Base-by-base conservation (phyloP, 2,329 filamentous ascomycete species). In the Alternaria tenuissima region DNA sequence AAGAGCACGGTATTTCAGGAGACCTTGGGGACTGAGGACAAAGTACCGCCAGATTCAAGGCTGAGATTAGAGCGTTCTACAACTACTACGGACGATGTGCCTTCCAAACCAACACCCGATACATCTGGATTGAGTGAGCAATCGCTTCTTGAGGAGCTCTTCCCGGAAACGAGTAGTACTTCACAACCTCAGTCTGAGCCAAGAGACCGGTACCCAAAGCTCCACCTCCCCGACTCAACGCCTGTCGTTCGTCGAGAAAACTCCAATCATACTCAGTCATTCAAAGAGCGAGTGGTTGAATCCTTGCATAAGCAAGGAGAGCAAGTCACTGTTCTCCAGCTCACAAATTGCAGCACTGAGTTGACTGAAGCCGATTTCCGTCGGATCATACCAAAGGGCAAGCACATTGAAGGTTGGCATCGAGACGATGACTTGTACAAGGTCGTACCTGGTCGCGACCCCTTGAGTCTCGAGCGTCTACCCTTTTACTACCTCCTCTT, bases 401-500 rank as follows among this genome's bases (percentile, higher is more conserved):
- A 82, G 55, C 87, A 91, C 67, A 85, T 94, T 34, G 87, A 90
- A 62, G 85, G 85, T 41, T 93, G 91, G 91, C 82, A 85, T 18
- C 70, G 76, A 18, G 73, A 79, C 9, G 83, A 82, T 56, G 87
- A 87, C 28, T 87, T 92, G 58, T 78, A 82, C 39, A 86, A 87
- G 77, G 81, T 90, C 39, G 84, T 91, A 24, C 90, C 90, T 62
- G 86, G 84, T 46, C 88, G 89, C 62, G 83, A 91, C 71, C 83
- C 85, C 4, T 75, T 82, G 57, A 91, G 89, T 9, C 83, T 92
- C 51, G 86, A 87, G 58, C 86, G 88, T 4, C 77, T 86, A 1
- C 88, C 87, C 59, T 84, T 84, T 68, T 94, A 93, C 79, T 89
- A 86, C 77, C 80, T 94, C 56, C 82, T 91, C 55, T 94, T 94